Conservation (phyloP, 1,284 basidiomycete species). For the Sanguinoderma infundibulare region DNA sequence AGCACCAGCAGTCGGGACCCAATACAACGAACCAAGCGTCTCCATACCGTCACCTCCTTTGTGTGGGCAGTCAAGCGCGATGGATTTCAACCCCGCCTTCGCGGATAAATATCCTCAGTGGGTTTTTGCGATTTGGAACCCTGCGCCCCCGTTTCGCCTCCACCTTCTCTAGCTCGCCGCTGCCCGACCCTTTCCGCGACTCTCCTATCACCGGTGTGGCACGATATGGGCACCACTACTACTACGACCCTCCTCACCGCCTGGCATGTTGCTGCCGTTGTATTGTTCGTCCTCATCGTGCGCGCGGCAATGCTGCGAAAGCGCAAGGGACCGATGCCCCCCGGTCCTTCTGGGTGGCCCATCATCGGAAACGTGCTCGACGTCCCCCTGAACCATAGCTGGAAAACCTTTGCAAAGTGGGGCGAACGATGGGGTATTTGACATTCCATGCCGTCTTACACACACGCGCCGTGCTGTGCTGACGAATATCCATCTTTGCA, state of each 20-base stretch:
- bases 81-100: not conserved
- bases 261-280: conserved; percentile 8
- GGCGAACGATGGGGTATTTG: conserved; percentile 31
- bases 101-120: not conserved
- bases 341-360: conserved; percentile 36
- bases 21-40: not conserved
- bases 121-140: not conserved
- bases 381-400: conserved; percentile 31
- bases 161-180: too few relatives aligned
- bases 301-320: conserved; percentile 1
- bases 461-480: not conserved
- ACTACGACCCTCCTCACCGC: conserved; percentile 2
- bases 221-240: not conserved
- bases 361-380: conserved; percentile 38
- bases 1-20: not conserved
- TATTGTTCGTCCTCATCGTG: conserved; percentile 6
- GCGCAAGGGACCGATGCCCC: conserved; percentile 24
- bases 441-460: not conserved
- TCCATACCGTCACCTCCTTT: not conserved
- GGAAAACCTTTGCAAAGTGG: conserved; percentile 35
- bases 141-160: not conserved
- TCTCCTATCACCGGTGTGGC: not conserved
- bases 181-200: not conserved
- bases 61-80: not conserved
- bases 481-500: not conserved